Conservation (phyloP, 352 stramenopile genomes). For the Phytophthora sojae region DNA sequence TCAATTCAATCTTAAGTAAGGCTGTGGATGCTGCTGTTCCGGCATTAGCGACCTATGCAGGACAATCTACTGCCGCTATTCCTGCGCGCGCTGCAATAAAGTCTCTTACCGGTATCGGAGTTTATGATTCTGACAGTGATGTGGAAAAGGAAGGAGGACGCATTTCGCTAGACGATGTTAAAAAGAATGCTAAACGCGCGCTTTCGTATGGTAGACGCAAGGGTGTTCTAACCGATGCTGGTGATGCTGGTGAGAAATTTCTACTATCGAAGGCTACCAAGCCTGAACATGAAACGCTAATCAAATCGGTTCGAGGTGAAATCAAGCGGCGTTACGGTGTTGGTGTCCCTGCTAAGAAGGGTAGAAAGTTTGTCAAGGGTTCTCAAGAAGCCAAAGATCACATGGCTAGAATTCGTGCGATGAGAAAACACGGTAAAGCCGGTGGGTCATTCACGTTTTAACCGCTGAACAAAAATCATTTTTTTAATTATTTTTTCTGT, state of each 20-base stretch:
- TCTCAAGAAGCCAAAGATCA: background rate
- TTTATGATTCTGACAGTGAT: conserved; percentile 5
- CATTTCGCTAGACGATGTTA: background rate
- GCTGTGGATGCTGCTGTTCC: background rate
- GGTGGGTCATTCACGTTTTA: background rate
- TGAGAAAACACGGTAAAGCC: background rate
- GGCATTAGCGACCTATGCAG: background rate
- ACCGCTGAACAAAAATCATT: background rate
- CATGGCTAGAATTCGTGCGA: conserved; percentile 6
- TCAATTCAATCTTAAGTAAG: conserved; percentile 2
- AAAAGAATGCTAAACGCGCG: background rate
- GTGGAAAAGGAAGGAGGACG: background rate
- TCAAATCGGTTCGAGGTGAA: background rate
- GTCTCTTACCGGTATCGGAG: background rate
- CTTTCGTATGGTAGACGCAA: background rate
- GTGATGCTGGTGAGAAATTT: background rate
- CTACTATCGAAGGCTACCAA: background rate
- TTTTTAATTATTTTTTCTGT: conserved; percentile 7
- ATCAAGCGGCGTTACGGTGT: background rate
- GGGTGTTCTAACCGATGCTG: background rate
- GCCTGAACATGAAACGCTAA: background rate
- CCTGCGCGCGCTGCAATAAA: background rate
- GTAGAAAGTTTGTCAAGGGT: background rate
- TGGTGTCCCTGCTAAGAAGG: background rate
- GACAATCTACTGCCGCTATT: background rate